Conservation (phyloP, 495 filamentous ascomycete species). For the Daldinia bambusicola region DNA sequence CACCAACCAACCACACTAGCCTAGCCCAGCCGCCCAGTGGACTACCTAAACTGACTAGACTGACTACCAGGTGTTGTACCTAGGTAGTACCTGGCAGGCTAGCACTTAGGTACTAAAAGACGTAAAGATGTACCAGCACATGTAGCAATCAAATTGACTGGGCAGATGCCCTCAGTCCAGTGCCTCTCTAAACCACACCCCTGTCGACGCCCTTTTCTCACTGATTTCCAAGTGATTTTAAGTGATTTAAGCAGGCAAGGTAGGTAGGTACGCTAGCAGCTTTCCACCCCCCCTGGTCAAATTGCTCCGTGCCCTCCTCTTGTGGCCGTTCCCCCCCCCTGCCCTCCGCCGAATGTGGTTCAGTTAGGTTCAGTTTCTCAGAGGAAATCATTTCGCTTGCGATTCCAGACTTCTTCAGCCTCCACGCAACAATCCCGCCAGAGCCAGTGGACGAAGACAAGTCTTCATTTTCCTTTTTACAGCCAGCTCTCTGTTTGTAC, state of each 20-base stretch:
- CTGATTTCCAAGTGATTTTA: conserved; percentile 24
- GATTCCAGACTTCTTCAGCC: conserved; percentile 52
- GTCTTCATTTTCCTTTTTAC: conserved; percentile 15
- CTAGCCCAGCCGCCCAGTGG: conserved; percentile 21
- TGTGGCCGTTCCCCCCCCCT: background rate
- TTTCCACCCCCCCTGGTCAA: conserved; percentile 34
- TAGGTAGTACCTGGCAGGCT: too few relatives aligned
- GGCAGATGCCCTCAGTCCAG: conserved; percentile 5
- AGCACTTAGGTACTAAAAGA: too few relatives aligned
- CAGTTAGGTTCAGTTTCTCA: conserved; percentile 55
- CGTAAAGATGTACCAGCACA: background rate
- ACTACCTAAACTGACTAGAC: background rate
- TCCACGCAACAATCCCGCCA: conserved; percentile 34
- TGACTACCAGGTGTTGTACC: too few relatives aligned
- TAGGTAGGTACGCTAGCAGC: conserved; percentile 34
- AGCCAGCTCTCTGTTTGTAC: conserved; percentile 7
- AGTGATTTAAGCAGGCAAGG: conserved; percentile 36
- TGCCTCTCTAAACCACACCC: conserved; percentile 6
- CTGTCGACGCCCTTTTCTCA: conserved; percentile 20
- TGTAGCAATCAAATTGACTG: conserved; percentile 31
- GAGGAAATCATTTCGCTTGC: conserved; percentile 62
- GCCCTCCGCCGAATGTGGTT: conserved; percentile 41
- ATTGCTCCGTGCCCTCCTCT: conserved; percentile 50
- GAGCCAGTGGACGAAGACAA: conserved; percentile 27
- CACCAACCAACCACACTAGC: conserved; percentile 11